phyloP scores from a whole-genome alignment of 148 eudicot species.

The Chenopodium quinoa region DNA sequence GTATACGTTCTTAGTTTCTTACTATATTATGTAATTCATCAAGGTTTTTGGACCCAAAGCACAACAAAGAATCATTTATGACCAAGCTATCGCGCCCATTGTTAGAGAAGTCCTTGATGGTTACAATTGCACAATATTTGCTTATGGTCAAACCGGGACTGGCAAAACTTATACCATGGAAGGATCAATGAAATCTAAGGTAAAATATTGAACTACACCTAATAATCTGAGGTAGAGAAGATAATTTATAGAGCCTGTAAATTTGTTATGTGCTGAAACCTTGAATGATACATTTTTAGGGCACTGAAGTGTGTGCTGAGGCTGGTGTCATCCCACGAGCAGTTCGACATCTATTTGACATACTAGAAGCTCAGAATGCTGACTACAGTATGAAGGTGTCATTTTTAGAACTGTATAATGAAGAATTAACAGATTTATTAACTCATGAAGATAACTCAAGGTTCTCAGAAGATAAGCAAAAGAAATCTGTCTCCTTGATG shows the following conservation, averaged over 20 bases:
- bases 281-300: constrained; percentile 24
- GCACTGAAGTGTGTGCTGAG: constrained; percentile 72
- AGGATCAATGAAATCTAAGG: constrained; percentile 86
- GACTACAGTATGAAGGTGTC: constrained; percentile 85
- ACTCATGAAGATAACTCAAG: constrained; percentile 57
- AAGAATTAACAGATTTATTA: constrained; percentile 73
- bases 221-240: neutral
- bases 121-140: constrained; percentile 85
- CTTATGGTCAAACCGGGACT: constrained; percentile 92
- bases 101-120: constrained; percentile 87
- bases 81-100: constrained; percentile 78
- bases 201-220: constrained; percentile 18
- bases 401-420: constrained; percentile 82
- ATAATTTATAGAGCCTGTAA: no score
- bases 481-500: constrained; percentile 68
- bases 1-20: neutral
- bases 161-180: constrained; percentile 96
- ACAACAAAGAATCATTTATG: constrained; percentile 77
- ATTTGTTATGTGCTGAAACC: neutral
- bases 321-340: constrained; percentile 95
- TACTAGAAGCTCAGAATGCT: constrained; percentile 73
- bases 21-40: constrained; percentile 12
- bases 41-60: constrained; percentile 88
- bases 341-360: constrained; percentile 78
- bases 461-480: constrained; percentile 58